These are phyloP conservation scores for Barnettozyma siamensis DNA, from an alignment of 805 yeast species.

Conservation along the genomic window DNA sequence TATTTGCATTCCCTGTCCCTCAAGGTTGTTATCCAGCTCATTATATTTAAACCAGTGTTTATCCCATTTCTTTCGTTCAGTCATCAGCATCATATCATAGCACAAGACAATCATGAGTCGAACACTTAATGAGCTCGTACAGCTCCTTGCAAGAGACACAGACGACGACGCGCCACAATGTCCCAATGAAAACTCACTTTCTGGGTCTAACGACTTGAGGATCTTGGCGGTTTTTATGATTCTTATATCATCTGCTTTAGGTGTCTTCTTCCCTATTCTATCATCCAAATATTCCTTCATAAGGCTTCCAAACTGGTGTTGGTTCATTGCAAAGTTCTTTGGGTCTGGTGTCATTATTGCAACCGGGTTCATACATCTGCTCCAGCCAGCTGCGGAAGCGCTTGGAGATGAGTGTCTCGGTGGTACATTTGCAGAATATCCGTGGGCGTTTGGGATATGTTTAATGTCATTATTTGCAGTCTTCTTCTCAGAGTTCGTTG, in stretches of 20 bases:
- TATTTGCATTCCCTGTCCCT: background rate
- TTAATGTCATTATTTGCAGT: conserved; percentile 39
- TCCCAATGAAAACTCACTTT: conserved; percentile 36
- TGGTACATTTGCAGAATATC: conserved; percentile 46
- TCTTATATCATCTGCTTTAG: conserved; percentile 49
- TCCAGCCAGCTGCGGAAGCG: conserved; percentile 62
- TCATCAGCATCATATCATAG: too few species aligned
- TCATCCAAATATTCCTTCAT: conserved; percentile 55
- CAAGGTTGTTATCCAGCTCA: background rate
- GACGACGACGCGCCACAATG: conserved; percentile 32
- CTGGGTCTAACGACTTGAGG: conserved; percentile 38
- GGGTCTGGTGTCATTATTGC: conserved; percentile 84
- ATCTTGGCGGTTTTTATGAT: conserved; percentile 61
- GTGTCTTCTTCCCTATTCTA: conserved; percentile 57
- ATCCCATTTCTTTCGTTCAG: background rate
- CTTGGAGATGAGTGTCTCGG: conserved; percentile 56
- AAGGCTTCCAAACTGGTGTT: conserved; percentile 54
- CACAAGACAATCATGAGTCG: too few species aligned
- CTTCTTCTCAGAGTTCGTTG: conserved; percentile 44
- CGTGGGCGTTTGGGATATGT: conserved; percentile 54
- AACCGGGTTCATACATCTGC: conserved; percentile 71
- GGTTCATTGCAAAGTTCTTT: conserved; percentile 65
- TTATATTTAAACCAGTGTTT: background rate
- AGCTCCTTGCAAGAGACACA: conserved; percentile 17
- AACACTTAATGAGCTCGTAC: conserved; percentile 1